Conservation (phyloP, 2,329 filamentous ascomycete species). For the Botrytis hyacinthi region DNA sequence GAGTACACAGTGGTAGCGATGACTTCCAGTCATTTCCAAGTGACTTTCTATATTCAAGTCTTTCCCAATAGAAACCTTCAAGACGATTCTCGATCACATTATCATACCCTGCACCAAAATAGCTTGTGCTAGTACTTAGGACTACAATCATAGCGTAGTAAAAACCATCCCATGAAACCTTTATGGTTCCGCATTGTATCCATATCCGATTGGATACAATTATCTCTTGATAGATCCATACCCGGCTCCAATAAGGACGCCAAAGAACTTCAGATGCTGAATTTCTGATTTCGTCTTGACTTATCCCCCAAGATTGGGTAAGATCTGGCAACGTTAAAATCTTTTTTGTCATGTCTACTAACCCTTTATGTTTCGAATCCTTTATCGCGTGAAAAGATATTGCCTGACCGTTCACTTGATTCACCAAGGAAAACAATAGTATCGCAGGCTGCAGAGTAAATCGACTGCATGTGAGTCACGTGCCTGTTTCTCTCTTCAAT, state of each 20-base stretch:
- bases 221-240: neutral
- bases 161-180: neutral
- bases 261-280: neutral
- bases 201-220: neutral
- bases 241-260: neutral
- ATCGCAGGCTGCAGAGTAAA: neutral
- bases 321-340: neutral
- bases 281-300: neutral
- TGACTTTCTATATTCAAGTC: neutral
- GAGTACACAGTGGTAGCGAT: neutral
- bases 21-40: neutral
- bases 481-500: neutral
- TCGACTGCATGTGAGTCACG: neutral
- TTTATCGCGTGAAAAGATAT: neutral
- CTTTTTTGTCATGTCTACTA: neutral
- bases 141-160: neutral
- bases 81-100: neutral
- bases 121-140: neutral
- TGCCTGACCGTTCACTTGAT: neutral
- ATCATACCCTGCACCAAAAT: neutral
- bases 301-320: neutral
- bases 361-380: neutral
- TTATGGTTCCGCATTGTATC: neutral
- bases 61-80: neutral
- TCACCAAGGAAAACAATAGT: slow-evolving; percentile 1